A percentile compares a stretch with the other conserved stretches of the same genome.
These are phyloP conservation scores for Datura wrightii DNA, from an alignment of 257 asterid species.

Conservation along the genomic window DNA sequence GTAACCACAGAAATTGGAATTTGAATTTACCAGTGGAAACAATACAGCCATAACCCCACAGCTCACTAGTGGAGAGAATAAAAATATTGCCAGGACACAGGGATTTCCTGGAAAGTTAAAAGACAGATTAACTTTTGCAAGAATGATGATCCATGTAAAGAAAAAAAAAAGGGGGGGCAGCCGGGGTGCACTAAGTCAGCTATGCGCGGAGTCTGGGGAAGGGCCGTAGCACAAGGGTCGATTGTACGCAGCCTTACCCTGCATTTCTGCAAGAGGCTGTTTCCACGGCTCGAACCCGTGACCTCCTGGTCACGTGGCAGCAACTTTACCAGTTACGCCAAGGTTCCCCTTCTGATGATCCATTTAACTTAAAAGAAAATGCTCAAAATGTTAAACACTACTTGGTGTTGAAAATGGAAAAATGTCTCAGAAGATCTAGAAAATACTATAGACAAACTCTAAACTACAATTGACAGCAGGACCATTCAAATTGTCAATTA, in stretches of 20 bases:
- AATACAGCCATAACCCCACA: conserved; percentile 93
- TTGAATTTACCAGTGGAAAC: conserved; percentile 74
- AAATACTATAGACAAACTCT: not conserved
- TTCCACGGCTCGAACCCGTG: too few species aligned
- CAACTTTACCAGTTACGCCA: too few species aligned
- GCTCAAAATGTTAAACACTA: not conserved
- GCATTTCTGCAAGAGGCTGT: too few species aligned
- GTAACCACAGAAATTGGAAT: conserved; percentile 15
- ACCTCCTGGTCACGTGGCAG: too few species aligned
- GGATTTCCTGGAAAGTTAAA: conserved; percentile 72
- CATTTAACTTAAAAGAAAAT: not conserved
- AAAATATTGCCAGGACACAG: conserved; percentile 74
- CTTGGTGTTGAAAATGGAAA: conserved; percentile 14
- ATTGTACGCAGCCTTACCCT: too few species aligned
- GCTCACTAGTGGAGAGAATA: conserved; percentile 91
- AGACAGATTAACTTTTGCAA: conserved; percentile 17
- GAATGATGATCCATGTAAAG: not conserved
- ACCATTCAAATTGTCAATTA: not conserved
- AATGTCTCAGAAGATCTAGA: not conserved
- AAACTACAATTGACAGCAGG: not conserved
- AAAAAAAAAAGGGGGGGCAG: too few species aligned
- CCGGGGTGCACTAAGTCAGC: too few species aligned
- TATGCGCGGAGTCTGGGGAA: too few species aligned
- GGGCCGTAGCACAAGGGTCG: too few species aligned
- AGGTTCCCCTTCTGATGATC: not conserved